Conservation (phyloP, 805 yeast species). For the Myxozyma nipponensis region DNA sequence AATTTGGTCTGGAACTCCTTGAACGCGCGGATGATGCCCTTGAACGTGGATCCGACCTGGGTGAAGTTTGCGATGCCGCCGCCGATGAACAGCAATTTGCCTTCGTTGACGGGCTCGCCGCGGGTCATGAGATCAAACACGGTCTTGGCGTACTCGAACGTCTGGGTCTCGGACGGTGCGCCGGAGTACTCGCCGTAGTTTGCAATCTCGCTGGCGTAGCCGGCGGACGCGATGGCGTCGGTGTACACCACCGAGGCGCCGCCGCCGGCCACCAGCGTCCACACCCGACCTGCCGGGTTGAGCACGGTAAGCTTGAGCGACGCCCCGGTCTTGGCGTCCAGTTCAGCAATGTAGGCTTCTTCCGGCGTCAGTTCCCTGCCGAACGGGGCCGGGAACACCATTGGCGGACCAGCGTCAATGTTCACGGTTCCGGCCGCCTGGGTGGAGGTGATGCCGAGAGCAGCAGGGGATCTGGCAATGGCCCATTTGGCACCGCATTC, state of each 20-base stretch:
- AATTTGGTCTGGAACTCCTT: slow-evolving; percentile 40
- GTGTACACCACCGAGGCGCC: slow-evolving; percentile 49
- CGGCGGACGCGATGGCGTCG: slow-evolving; percentile 48
- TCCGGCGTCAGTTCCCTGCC: slow-evolving; percentile 46
- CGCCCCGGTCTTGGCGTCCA: slow-evolving; percentile 48
- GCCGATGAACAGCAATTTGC: slow-evolving; percentile 45
- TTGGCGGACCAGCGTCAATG: slow-evolving; percentile 47
- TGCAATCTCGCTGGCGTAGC: slow-evolving; percentile 44
- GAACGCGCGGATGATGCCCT: slow-evolving; percentile 49
- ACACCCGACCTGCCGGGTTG: slow-evolving; percentile 44
- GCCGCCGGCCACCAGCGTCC: slow-evolving; percentile 50
- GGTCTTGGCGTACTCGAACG: slow-evolving; percentile 48
- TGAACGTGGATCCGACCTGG: slow-evolving; percentile 47
- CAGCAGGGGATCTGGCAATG: slow-evolving; percentile 43
- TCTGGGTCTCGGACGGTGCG: slow-evolving; percentile 47
- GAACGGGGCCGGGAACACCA: slow-evolving; percentile 49
- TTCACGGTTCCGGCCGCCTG: slow-evolving; percentile 31
- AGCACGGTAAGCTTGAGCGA: slow-evolving; percentile 45
- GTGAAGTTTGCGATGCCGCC: slow-evolving; percentile 50
- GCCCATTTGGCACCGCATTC: slow-evolving; percentile 51
- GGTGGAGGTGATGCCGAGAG: slow-evolving; percentile 36
- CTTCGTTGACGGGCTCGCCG: slow-evolving; percentile 37
- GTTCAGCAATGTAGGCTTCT: slow-evolving; percentile 48
- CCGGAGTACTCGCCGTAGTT: slow-evolving; percentile 50
- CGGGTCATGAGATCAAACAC: slow-evolving; percentile 47